A percentile compares a stretch with the other conserved stretches of the same genome.
Evolutionary conservation across 164 flowering plant genomes (phyloP).

Genomic region (Aristolochia contorta): DNA sequence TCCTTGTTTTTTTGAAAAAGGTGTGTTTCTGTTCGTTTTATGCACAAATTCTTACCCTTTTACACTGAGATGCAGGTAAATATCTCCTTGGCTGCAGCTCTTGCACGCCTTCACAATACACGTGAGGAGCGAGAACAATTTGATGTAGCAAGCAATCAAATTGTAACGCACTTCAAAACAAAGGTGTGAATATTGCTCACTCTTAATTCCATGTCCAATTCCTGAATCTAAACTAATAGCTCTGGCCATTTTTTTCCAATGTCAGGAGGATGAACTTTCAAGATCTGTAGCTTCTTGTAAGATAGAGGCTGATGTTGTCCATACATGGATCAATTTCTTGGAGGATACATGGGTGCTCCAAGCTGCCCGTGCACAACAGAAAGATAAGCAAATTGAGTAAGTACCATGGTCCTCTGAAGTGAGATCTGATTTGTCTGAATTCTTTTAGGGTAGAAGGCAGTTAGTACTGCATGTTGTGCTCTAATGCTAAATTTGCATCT

Average conservation of each 20-base stretch:
- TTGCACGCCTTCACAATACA: constrained; percentile 59
- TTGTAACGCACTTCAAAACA: constrained; percentile 52
- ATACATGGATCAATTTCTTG: constrained; percentile 88
- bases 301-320: constrained; percentile 69
- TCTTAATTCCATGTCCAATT: neutral
- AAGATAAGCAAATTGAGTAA: constrained; percentile 65
- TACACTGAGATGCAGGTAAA: constrained; percentile 42
- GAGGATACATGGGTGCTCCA: constrained; percentile 93
- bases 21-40: no score
- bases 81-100: constrained; percentile 41
- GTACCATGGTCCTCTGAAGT: constrained; percentile 1
- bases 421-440: no score
- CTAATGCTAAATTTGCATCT: no score
- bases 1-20: no score
- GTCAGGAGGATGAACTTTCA: constrained; percentile 83
- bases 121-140: constrained; percentile 83
- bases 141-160: constrained; percentile 77
- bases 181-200: constrained; percentile 35
- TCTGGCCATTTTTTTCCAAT: constrained; percentile 6
- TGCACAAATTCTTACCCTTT: no score
- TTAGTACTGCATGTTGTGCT: no score
- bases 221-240: neutral
- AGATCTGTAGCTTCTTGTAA: constrained; percentile 57
- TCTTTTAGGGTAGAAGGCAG: no score
- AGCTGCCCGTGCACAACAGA: constrained; percentile 44